A percentile compares a stretch with the other conserved stretches of the same genome.
Evolutionary conservation across 768 basidiomycete species (phyloP).

Genomic region (Chlorophyllum brunneum): DNA sequence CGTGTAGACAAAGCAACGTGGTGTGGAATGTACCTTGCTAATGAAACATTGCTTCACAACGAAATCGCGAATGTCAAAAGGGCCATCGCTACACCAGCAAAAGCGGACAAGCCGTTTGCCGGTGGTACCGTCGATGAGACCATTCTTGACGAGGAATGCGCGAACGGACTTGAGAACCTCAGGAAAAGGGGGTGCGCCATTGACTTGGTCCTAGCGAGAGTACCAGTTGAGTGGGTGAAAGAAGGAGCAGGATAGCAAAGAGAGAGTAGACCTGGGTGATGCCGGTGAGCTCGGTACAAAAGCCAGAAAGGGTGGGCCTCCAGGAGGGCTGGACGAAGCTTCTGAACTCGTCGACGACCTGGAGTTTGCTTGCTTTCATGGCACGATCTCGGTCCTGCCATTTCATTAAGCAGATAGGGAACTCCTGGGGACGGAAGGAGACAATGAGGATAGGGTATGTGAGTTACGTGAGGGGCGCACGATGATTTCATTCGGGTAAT

Average conservation of each 20-base stretch:
- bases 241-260: neutral
- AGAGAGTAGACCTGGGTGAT: slow-evolving; percentile 78
- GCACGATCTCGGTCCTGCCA: slow-evolving; percentile 66
- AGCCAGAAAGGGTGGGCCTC: slow-evolving; percentile 74
- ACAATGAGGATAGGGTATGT: neutral
- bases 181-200: slow-evolving; percentile 72
- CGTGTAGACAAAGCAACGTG: neutral
- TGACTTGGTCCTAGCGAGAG: slow-evolving; percentile 64
- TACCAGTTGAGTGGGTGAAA: neutral
- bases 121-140: slow-evolving; percentile 58
- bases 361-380: slow-evolving; percentile 52
- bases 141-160: slow-evolving; percentile 66
- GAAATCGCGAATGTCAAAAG: slow-evolving; percentile 81
- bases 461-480: slow-evolving; percentile 43
- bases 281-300: slow-evolving; percentile 86
- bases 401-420: slow-evolving; percentile 83
- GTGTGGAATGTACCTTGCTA: slow-evolving; percentile 52
- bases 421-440: slow-evolving; percentile 60
- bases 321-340: slow-evolving; percentile 87
- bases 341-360: slow-evolving; percentile 78
- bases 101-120: slow-evolving; percentile 58
- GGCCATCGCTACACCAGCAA: slow-evolving; percentile 84
- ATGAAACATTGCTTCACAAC: slow-evolving; percentile 89
- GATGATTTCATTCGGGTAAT: slow-evolving; percentile 95
- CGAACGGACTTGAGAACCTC: slow-evolving; percentile 61